Evolutionary conservation across 345 rosid genomes (phyloP), one percentile per base, ranked within the genome.

Genomic region (Sisymbrium altissimum): DNA sequence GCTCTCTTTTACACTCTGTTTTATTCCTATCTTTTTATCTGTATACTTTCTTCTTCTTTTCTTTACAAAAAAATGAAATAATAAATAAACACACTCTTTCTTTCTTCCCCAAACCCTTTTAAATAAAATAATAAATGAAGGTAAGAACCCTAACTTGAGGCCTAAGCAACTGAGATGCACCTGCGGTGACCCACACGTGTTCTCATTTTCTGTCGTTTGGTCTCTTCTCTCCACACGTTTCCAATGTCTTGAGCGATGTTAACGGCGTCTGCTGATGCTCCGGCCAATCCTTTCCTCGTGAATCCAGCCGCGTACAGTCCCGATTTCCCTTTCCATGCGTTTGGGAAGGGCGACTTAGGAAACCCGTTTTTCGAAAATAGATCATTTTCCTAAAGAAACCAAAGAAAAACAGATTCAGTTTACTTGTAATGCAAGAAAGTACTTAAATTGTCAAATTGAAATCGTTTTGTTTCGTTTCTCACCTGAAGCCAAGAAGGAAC

Each of bases 271-370:
- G 83, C 82, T 57, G 96, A 89, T 50, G 89, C 93, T 70, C 98
- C 98, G 3, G 91, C 82, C 6, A 91, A 81, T 66, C 98, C 98
- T 86, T 84, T 94, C 85, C 85, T 86, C 57, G 95, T 84, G 81
- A 94, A 94, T 75, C 98, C 98, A 48, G 88, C 96, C 59, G 98
- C 97, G 52, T 91, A 94, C 0, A 94, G 79, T 55, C 96, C 97
- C 6, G 75, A 83, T 35, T 83, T 85, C 17, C 95, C 98, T 83
- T 91, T 91, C 96, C 98, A 91, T 0, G 87, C 91, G 80, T 86
- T 80, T 36, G 97, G 97, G 57, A 86, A 87, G 23, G 86, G 77
- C 21, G 81, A 64, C 71, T 81, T 89, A n/a, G 84, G 97, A 78
- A 73, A 85, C 55, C 88, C 97, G 45, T 83, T 89, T 76, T 83